phyloP scores from a whole-genome alignment of 1,284 basidiomycete genomes.

The Sanghuangporus sanghuang region DNA sequence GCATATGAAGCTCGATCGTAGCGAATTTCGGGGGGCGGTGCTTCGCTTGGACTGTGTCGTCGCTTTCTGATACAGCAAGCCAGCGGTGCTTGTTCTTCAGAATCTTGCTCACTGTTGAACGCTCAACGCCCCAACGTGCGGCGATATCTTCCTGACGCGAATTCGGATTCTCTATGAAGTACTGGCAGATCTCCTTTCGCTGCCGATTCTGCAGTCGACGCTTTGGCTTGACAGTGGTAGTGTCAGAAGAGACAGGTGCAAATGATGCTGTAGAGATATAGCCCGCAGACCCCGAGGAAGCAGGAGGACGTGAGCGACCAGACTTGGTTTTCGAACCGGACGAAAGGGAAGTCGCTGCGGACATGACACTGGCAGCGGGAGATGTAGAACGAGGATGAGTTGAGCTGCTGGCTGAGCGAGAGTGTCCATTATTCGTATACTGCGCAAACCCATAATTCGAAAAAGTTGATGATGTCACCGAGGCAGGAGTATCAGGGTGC shows the following conservation, averaged over 20 bases:
- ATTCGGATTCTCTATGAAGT: constrained; percentile 56
- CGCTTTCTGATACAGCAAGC: constrained; percentile 62
- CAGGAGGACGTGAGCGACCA: constrained; percentile 21
- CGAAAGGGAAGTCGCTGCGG: constrained; percentile 46
- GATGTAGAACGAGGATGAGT: constrained; percentile 52
- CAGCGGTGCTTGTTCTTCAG: constrained; percentile 80
- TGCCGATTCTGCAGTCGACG: constrained; percentile 73
- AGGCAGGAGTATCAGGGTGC: constrained; percentile 12
- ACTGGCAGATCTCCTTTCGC: constrained; percentile 73
- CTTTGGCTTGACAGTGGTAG: constrained; percentile 46
- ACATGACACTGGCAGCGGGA: constrained; percentile 53
- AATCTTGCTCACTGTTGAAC: constrained; percentile 92
- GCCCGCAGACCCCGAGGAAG: constrained; percentile 17
- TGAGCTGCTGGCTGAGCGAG: constrained; percentile 40
- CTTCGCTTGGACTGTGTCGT: constrained; percentile 53
- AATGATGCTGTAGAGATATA: constrained; percentile 8
- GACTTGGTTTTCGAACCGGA: constrained; percentile 34
- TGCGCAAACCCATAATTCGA: constrained; percentile 23
- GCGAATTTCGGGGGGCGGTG: constrained; percentile 79
- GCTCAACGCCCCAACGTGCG: constrained; percentile 69
- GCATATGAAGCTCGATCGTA: constrained; percentile 62
- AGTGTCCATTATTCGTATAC: constrained; percentile 24
- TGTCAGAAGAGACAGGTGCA: constrained; percentile 9
- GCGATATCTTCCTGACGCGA: constrained; percentile 82
- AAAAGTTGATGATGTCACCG: constrained; percentile 19